A percentile compares a stretch with the other conserved stretches of the same genome.
Evolutionary conservation across 192 early-diverging fungal species (phyloP).

Genomic region (Entrophospora sp.): DNA sequence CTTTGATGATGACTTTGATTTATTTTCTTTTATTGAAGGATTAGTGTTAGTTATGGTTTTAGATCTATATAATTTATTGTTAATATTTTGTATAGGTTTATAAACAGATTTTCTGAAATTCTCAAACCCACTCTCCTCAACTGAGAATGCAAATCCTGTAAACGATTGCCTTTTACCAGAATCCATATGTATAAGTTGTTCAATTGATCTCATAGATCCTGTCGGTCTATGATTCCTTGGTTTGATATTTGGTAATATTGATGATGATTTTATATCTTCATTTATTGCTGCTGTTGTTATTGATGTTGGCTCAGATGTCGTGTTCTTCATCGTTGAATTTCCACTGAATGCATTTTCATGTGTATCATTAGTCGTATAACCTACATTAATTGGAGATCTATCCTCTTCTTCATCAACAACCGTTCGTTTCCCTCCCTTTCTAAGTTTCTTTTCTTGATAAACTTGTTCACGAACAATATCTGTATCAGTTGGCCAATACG

Average conservation of each 20-base stretch:
- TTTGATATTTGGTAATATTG: not conserved
- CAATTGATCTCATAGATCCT: not conserved
- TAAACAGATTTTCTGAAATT: conserved; percentile 30
- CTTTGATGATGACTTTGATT: not conserved
- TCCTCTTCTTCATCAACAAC: not conserved
- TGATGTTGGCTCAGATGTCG: not conserved
- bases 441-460: conserved; percentile 3
- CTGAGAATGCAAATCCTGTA: conserved; percentile 35
- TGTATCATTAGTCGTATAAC: not conserved
- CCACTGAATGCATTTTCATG: not conserved
- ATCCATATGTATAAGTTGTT: conserved; percentile 29
- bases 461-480: conserved; percentile 78
- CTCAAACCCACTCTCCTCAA: conserved; percentile 31
- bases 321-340: too few species aligned
- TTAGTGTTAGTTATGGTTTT: not conserved
- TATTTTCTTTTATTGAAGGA: not conserved
- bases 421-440: not conserved
- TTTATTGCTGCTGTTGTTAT: not conserved
- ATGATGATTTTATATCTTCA: not conserved
- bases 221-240: not conserved
- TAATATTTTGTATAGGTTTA: not conserved
- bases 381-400: not conserved
- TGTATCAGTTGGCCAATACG: too few species aligned
- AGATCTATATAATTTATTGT: too few species aligned
- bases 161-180: conserved; percentile 34